Evolutionary conservation across 2,329 filamentous ascomycete species (phyloP), one percentile per base, ranked within the genome.

Genomic region (Colletotrichum sp.): DNA sequence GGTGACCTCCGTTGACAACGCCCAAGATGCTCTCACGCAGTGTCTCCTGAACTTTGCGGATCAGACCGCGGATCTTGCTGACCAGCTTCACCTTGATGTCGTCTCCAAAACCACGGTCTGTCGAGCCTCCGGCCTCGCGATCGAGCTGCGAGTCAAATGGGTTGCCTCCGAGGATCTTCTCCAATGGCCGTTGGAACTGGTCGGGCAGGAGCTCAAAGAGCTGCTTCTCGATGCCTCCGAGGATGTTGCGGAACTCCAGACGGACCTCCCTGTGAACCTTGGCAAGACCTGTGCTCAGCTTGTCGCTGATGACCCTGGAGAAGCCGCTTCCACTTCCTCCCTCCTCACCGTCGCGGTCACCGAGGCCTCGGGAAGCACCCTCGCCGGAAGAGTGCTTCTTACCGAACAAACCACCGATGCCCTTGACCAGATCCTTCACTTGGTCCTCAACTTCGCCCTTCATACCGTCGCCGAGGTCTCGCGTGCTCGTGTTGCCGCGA

Each of bases 101-200:
- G 30, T 87, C 85, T 0, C 84, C 83, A 25, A 88, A 84, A 0
- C 86, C 86, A 16, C 86, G 85, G 67, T 85, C 84, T 0, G 82
- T 75, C 6, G 80, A 72, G 4, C 79, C 66, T 1, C 78, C 78
- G 0, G 81, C 81, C 22, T 86, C 83, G 22, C 81, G 81, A 71
- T 87, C 85, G 16, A 88, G 85, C 75, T 86, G 81, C 19, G 83
- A 79, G 78, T 88, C 86, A 73, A 88, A 88, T 8, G 86, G 86
- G 63, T 88, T 88, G 4, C 86, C 86, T 0, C 86, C 86, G 0
- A 88, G 83, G 12, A 88, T 86, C 81, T 85, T 87, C 78, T 88
- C 86, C 0, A 88, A 83, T 0, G 86, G 85, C 0, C 83, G 80
- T 76, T 88, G 86, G 74, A 88, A 83, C 64, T 84, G 76, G 64